Conservation (phyloP, 345 rosid genomes). For the Erodium maritimum region DNA sequence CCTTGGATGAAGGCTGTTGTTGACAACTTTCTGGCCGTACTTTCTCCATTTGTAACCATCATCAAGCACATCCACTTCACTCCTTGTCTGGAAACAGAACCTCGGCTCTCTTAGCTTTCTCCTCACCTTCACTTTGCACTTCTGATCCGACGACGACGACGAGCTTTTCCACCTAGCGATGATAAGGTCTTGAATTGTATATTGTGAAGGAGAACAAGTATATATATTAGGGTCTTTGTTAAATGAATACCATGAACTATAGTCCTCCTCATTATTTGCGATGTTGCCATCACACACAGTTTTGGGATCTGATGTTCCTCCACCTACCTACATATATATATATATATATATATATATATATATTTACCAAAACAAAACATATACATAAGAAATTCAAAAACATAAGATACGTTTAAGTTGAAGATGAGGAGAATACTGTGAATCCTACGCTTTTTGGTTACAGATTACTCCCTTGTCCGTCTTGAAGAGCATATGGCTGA, state of each 20-base stretch:
- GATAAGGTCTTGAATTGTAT: too few species aligned
- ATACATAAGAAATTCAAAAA: too few species aligned
- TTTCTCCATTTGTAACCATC: conserved; percentile 98
- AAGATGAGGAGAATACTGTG: too few species aligned
- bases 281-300: neutral
- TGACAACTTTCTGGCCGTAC: conserved; percentile 97
- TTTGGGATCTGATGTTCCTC: neutral
- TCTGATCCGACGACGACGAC: conserved; percentile 41
- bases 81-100: conserved; percentile 95
- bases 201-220: too few species aligned
- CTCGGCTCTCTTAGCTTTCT: conserved; percentile 96
- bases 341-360: too few species aligned
- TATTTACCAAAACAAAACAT: too few species aligned
- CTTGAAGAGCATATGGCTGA: too few species aligned
- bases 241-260: neutral
- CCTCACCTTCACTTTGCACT: conserved; percentile 62
- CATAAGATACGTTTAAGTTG: too few species aligned
- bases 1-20: conserved; percentile 98
- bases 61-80: conserved; percentile 91
- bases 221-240: too few species aligned
- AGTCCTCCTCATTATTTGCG: neutral
- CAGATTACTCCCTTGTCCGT: too few species aligned
- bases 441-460: too few species aligned
- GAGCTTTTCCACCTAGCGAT: conserved; percentile 95
- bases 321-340: neutral